Conservation (phyloP, 2,329 filamentous ascomycete genomes). For the Colletotrichum chlorophyti region DNA sequence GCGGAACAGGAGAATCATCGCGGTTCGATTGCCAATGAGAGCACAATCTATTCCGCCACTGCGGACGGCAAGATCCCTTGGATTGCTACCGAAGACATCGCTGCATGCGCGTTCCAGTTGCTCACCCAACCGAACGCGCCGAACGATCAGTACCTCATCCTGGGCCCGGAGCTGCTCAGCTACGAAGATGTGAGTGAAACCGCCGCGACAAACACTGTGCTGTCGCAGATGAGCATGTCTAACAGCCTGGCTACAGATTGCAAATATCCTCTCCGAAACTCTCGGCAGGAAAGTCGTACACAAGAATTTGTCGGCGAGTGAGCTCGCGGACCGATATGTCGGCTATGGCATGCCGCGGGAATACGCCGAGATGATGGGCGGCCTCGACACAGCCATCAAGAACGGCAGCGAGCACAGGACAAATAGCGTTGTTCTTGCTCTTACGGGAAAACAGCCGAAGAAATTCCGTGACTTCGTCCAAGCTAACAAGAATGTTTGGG, state of each 20-base stretch:
- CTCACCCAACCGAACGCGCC: conserved; percentile 45
- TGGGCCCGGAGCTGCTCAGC: conserved; percentile 44
- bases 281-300: conserved; percentile 42
- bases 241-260: conserved; percentile 36
- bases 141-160: conserved; percentile 47
- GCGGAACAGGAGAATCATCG: conserved; percentile 36
- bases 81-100: conserved; percentile 54
- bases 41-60: conserved; percentile 50
- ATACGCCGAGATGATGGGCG: conserved; percentile 40
- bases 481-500: conserved; percentile 14
- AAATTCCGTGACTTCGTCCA: conserved; percentile 17
- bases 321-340: conserved; percentile 34
- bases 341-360: conserved; percentile 37
- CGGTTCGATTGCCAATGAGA: conserved; percentile 43
- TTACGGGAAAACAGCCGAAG: conserved; percentile 42
- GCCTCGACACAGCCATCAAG: conserved; percentile 41
- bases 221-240: not conserved
- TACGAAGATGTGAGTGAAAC: conserved; percentile 39
- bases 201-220: no score
- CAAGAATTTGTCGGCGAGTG: conserved; percentile 38
- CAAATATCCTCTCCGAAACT: conserved; percentile 39
- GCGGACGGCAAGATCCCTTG: conserved; percentile 53
- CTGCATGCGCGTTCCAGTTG: conserved; percentile 47
- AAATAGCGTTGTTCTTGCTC: conserved; percentile 40
- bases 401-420: conserved; percentile 42